Percentiles rank a stretch among this genome's conserved stretches.
Evolutionary conservation across 2,329 filamentous ascomycete genomes (phyloP).

Genomic region (Trichoderma atroviride): DNA sequence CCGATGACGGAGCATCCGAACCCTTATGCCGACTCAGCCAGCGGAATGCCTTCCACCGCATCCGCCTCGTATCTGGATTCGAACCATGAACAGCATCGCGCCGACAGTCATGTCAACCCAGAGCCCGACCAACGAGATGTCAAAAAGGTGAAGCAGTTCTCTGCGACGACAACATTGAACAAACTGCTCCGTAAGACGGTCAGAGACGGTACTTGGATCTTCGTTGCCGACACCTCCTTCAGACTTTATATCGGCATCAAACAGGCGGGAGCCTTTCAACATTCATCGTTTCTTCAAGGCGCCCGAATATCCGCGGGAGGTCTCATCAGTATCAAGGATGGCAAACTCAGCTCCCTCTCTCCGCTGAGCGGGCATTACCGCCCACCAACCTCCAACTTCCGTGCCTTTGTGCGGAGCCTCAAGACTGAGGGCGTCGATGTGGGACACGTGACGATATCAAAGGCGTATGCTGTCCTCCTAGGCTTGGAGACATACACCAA

Average conservation of each 20-base stretch:
- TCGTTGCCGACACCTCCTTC: conserved; percentile 83
- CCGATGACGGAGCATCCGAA: conserved; percentile 10
- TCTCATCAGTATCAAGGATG: conserved; percentile 81
- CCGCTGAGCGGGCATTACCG: conserved; percentile 80
- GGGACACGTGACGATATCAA: conserved; percentile 74
- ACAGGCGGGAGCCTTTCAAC: conserved; percentile 83
- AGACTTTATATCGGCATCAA: conserved; percentile 90
- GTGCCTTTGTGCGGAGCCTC: conserved; percentile 75
- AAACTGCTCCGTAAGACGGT: conserved; percentile 77
- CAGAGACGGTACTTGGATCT: conserved; percentile 91
- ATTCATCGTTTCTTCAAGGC: conserved; percentile 86
- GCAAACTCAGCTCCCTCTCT: conserved; percentile 72
- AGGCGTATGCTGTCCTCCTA: conserved; percentile 79
- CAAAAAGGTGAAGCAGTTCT: conserved; percentile 62
- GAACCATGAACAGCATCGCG: conserved; percentile 61
- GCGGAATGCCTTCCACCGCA: conserved; percentile 26
- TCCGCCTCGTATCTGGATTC: conserved; percentile 38
- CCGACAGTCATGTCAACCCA: conserved; percentile 65
- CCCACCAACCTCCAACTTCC: conserved; percentile 80
- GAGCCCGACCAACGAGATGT: conserved; percentile 62
- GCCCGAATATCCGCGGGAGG: conserved; percentile 81
- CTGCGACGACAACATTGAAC: conserved; percentile 73
- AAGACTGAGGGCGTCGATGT: conserved; percentile 77
- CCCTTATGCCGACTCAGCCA: conserved; percentile 5
- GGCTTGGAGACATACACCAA: conserved; percentile 80